phyloP scores from a whole-genome alignment of 169 alveolate genomes.

The Plasmodium malariae region DNA sequence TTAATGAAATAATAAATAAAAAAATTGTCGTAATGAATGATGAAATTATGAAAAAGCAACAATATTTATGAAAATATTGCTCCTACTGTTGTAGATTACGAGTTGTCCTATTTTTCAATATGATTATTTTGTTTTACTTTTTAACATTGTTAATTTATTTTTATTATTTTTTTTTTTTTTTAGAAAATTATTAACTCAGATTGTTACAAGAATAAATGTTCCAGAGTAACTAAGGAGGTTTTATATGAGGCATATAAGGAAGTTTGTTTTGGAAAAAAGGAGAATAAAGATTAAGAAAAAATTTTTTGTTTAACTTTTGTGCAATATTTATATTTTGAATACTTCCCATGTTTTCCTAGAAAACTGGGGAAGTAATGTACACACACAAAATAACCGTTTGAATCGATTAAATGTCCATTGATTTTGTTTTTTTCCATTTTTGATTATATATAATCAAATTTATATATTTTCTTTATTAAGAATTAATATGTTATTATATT shows the following conservation, averaged over 20 bases:
- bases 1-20: neutral
- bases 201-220: slow-evolving; percentile 68
- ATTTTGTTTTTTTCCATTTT: neutral
- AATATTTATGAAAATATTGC: neutral
- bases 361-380: neutral
- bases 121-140: too few species aligned
- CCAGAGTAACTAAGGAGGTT: slow-evolving; percentile 72
- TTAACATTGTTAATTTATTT: neutral
- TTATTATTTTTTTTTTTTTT: slow-evolving; percentile 14
- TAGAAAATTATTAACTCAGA: slow-evolving; percentile 67
- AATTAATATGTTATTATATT: slow-evolving; percentile 14
- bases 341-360: neutral
- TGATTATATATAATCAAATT: slow-evolving; percentile 4
- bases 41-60: neutral
- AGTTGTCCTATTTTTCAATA: neutral
- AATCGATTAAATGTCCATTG: neutral
- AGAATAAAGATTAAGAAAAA: slow-evolving; percentile 29
- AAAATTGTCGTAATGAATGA: too few species aligned
- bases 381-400: neutral
- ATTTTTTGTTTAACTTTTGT: too few species aligned
- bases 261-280: slow-evolving; percentile 49
- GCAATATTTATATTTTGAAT: neutral
- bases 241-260: slow-evolving; percentile 72
- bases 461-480: neutral
- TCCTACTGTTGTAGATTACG: neutral